These are phyloP conservation scores for Paspalum notatum DNA, from an alignment of 176 grass and related monocot genomes.

Conservation along the genomic window DNA sequence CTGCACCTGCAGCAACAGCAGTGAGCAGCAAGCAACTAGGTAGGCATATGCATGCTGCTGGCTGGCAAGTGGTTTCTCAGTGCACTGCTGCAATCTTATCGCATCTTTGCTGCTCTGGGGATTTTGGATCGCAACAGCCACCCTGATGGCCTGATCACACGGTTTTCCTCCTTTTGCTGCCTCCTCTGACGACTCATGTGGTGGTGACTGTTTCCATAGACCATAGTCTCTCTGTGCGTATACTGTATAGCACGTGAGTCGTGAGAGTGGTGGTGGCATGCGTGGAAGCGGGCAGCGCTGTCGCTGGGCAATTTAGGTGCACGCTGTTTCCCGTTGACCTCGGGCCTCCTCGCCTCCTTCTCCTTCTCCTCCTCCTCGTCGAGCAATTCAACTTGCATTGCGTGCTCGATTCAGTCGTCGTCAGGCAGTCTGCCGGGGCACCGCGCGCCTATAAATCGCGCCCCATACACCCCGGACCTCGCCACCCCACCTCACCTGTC, in stretches of 20 bases:
- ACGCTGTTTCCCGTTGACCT: neutral
- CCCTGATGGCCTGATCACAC: too few relatives aligned
- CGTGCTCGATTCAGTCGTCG: neutral
- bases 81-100: constrained; percentile 37
- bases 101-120: neutral
- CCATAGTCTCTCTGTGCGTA: too few relatives aligned
- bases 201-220: too few relatives aligned
- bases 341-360: too few relatives aligned
- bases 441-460: constrained; percentile 29
- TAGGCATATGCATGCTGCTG: too few relatives aligned
- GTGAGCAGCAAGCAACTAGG: too few relatives aligned
- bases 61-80: constrained; percentile 7
- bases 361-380: neutral
- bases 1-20: too few relatives aligned
- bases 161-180: too few relatives aligned
- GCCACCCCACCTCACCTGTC: constrained; percentile 7
- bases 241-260: too few relatives aligned
- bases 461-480: neutral
- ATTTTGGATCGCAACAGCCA: neutral
- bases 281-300: neutral
- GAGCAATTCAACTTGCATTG: neutral
- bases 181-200: too few relatives aligned
- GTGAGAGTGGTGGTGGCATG: too few relatives aligned
- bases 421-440: too few relatives aligned
- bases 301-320: neutral